phyloP scores from a whole-genome alignment of 2,329 filamentous ascomycete species.

The Metarhizium brunneum region DNA sequence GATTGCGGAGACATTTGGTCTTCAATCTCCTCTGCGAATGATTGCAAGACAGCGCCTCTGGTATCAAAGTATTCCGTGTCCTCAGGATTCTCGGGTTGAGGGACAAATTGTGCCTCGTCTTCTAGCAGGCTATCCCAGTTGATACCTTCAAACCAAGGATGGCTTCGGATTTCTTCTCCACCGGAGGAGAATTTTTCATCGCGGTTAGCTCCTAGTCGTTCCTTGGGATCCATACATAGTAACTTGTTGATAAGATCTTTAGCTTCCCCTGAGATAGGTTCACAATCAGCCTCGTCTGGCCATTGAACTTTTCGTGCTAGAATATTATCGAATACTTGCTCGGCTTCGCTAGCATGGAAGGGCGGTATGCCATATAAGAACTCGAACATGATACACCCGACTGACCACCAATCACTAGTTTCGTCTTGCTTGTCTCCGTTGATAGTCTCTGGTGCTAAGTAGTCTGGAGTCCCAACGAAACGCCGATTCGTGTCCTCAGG shows the following conservation, averaged over 20 bases:
- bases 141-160: constrained; percentile 79
- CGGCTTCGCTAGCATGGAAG: constrained; percentile 83
- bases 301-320: constrained; percentile 82
- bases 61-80: constrained; percentile 97
- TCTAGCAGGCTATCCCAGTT: constrained; percentile 90
- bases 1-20: constrained; percentile 73
- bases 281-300: constrained; percentile 73
- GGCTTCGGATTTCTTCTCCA: constrained; percentile 81
- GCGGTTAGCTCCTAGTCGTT: constrained; percentile 76
- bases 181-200: constrained; percentile 76
- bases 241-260: constrained; percentile 92
- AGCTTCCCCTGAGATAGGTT: constrained; percentile 69
- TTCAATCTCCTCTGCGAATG: constrained; percentile 89
- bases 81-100: constrained; percentile 84
- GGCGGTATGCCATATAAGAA: constrained; percentile 90
- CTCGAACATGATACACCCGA: constrained; percentile 97
- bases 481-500: constrained; percentile 86
- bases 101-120: constrained; percentile 92
- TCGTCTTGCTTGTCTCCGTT: constrained; percentile 93
- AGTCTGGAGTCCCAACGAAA: constrained; percentile 95
- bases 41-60: constrained; percentile 81
- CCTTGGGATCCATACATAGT: constrained; percentile 72
- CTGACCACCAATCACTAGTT: constrained; percentile 98
- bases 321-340: constrained; percentile 96
- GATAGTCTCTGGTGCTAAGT: constrained; percentile 93